These are phyloP conservation scores for Penicillium ochrochloron DNA, from an alignment of 495 filamentous ascomycete species.

Conservation along the genomic window DNA sequence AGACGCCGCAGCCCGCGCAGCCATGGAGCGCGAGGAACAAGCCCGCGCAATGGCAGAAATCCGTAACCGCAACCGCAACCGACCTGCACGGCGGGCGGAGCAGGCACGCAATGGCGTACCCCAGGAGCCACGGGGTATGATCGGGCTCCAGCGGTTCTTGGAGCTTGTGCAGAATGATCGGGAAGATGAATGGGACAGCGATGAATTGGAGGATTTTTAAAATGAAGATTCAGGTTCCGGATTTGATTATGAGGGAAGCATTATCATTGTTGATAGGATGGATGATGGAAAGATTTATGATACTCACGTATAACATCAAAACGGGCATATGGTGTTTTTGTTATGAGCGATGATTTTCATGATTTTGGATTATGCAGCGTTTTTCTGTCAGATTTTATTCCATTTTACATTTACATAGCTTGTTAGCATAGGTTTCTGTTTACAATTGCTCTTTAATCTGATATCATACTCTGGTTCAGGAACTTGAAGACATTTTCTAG, in stretches of 20 bases:
- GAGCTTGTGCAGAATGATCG: slow-evolving; percentile 59
- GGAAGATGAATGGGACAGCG: slow-evolving; percentile 69
- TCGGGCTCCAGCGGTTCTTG: slow-evolving; percentile 58
- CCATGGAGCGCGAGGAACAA: slow-evolving; percentile 49
- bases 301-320: not conserved
- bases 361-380: slow-evolving; percentile 1
- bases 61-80: slow-evolving; percentile 35
- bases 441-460: not conserved
- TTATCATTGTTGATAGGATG: slow-evolving; percentile 2
- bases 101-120: not conserved
- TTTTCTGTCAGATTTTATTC: not conserved
- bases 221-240: not conserved
- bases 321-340: slow-evolving; percentile 2
- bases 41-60: slow-evolving; percentile 51
- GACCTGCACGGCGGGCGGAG: slow-evolving; percentile 15
- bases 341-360: slow-evolving; percentile 15
- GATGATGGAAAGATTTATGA: slow-evolving; percentile 1
- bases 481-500: no score
- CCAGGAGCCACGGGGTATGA: slow-evolving; percentile 16
- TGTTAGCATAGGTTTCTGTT: not conserved
- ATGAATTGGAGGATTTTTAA: slow-evolving; percentile 56
- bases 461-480: not conserved
- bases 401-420: not conserved
- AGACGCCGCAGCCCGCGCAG: slow-evolving; percentile 47
- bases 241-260: not conserved